phyloP scores from a whole-genome alignment of 805 yeast genomes.

The Blastobotrys mokoenaii region DNA sequence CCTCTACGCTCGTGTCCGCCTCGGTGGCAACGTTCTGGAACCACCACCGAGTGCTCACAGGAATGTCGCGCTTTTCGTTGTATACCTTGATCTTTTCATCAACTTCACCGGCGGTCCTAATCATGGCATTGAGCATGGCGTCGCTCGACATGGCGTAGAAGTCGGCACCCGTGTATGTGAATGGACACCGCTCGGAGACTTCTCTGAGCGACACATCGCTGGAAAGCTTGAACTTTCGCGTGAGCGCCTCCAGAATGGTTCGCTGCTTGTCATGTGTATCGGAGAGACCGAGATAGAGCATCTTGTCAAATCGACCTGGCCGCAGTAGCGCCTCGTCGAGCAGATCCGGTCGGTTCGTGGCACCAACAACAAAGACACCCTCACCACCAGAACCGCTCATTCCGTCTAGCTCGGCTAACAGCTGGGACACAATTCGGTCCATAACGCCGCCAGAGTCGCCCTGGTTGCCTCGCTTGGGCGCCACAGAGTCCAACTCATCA shows the following conservation, averaged over 20 bases:
- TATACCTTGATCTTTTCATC: constrained; percentile 53
- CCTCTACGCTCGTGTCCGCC: constrained; percentile 61
- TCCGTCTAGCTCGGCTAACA: constrained; percentile 91
- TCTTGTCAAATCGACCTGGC: constrained; percentile 92
- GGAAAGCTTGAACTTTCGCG: constrained; percentile 59
- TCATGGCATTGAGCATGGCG: constrained; percentile 95
- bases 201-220: constrained; percentile 47
- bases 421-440: constrained; percentile 96
- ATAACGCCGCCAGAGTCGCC: constrained; percentile 99
- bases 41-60: constrained; percentile 75
- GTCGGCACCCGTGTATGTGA: constrained; percentile 95
- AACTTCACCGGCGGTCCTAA: constrained; percentile 69
- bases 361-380: constrained; percentile 98
- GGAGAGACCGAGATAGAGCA: constrained; percentile 87
- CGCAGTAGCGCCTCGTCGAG: constrained; percentile 88
- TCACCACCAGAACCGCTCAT: constrained; percentile 77
- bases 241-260: constrained; percentile 78
- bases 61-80: constrained; percentile 32
- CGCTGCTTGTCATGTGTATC: constrained; percentile 86
- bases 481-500: constrained; percentile 96
- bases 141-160: constrained; percentile 94
- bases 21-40: constrained; percentile 69
- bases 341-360: constrained; percentile 93
- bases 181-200: constrained; percentile 68
- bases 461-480: constrained; percentile 96